Percentiles rank a stretch among this genome's conserved stretches.
phyloP scores from a whole-genome alignment of 2,329 filamentous ascomycete species.

The Pyrenophora graminea region DNA sequence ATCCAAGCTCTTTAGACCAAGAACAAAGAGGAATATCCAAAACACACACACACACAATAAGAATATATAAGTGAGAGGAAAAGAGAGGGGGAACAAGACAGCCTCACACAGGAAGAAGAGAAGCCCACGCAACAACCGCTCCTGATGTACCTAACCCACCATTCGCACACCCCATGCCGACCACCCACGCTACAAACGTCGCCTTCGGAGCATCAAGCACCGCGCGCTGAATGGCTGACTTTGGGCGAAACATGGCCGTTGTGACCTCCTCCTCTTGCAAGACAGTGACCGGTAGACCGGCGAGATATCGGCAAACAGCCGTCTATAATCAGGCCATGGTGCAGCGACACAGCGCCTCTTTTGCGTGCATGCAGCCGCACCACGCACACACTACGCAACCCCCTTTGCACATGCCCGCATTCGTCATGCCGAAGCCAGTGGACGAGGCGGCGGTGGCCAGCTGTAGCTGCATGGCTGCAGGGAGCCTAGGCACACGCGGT shows the following conservation, averaged over 20 bases:
- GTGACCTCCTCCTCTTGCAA: background rate
- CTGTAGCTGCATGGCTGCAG: background rate
- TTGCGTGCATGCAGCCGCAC: constrained; percentile 4
- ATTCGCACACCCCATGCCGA: constrained; percentile 3
- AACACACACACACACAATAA: no score
- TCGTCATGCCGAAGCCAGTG: constrained; percentile 7
- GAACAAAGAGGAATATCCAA: background rate
- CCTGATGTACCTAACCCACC: background rate
- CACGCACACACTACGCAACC: background rate
- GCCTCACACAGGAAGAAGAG: no score
- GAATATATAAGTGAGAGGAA: no score
- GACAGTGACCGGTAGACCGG: constrained; percentile 6
- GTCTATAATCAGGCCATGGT: constrained; percentile 9
- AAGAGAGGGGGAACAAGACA: no score
- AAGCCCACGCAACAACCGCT: background rate
- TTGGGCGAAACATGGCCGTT: constrained; percentile 8
- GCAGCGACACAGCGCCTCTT: background rate
- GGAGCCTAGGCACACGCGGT: background rate
- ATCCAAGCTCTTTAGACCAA: background rate
- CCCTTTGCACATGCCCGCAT: constrained; percentile 1
- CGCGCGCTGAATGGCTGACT: constrained; percentile 14
- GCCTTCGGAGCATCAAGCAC: constrained; percentile 27
- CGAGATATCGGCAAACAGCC: constrained; percentile 13
- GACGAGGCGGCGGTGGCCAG: background rate
- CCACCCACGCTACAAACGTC: constrained; percentile 3